phyloP scores from a whole-genome alignment of 306 rosid species.

The Casuarina glauca region DNA sequence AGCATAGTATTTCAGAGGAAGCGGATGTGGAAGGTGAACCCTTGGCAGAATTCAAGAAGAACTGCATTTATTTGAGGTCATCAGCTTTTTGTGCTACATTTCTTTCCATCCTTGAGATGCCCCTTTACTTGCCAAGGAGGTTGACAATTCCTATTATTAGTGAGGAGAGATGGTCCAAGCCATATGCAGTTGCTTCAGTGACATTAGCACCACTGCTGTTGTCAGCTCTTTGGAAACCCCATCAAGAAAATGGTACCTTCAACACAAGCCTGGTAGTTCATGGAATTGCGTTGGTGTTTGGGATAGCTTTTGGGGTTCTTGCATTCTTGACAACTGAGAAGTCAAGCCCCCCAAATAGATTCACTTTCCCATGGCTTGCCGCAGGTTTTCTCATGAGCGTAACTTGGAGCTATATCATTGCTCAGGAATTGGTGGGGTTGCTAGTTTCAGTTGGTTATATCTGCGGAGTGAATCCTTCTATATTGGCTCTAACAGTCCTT shows the following conservation, averaged over 20 bases:
- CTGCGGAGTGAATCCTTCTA: conserved; percentile 42
- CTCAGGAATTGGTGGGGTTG: conserved; percentile 51
- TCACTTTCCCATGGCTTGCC: conserved; percentile 44
- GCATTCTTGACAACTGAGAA: conserved; percentile 36
- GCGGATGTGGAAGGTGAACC: conserved; percentile 20
- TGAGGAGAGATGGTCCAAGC: conserved; percentile 52
- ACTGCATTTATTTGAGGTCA: conserved; percentile 28
- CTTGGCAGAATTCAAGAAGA: conserved; percentile 23
- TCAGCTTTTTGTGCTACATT: conserved; percentile 16
- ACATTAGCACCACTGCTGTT: conserved; percentile 43
- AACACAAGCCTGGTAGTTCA: not conserved
- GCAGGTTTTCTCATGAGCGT: conserved; percentile 62
- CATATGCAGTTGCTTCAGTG: conserved; percentile 43
- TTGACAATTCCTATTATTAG: conserved; percentile 53
- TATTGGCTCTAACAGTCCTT: conserved; percentile 42
- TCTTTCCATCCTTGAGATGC: conserved; percentile 40
- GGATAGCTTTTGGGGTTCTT: conserved; percentile 32
- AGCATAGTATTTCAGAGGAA: conserved; percentile 24
- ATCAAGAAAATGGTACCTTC: conserved; percentile 1
- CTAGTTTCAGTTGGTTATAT: conserved; percentile 43
- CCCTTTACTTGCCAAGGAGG: conserved; percentile 53
- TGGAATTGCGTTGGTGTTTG: conserved; percentile 42
- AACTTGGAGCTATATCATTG: conserved; percentile 56
- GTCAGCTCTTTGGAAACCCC: conserved; percentile 25
- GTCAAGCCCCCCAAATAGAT: conserved; percentile 43